Conservation (phyloP, 768 basidiomycete genomes). For the Lentinula boryana region DNA sequence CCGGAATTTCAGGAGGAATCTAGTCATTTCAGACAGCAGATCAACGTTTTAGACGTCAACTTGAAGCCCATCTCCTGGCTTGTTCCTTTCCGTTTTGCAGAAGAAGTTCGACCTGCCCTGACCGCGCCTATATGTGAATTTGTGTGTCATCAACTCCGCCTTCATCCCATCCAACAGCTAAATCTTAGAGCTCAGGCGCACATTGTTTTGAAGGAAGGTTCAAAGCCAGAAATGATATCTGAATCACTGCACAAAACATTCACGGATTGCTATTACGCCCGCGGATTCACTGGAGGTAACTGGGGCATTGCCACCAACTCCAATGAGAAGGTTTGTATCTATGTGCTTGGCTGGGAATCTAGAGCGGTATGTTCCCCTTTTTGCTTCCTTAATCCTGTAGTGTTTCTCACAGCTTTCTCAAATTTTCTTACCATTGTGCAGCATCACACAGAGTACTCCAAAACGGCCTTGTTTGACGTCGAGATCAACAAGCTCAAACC, state of each 20-base stretch:
- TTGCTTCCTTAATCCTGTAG: background rate
- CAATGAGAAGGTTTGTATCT: constrained; percentile 13
- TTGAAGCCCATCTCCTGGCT: constrained; percentile 7
- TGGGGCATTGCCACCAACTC: constrained; percentile 15
- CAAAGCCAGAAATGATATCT: constrained; percentile 3
- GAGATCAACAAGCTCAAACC: constrained; percentile 17
- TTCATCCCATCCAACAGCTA: background rate
- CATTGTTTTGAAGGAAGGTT: constrained; percentile 11
- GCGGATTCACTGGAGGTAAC: constrained; percentile 15
- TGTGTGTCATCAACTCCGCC: constrained; percentile 4
- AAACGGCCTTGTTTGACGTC: constrained; percentile 13
- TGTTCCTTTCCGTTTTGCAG: constrained; percentile 13
- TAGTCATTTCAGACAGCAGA: constrained; percentile 11
- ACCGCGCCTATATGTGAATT: constrained; percentile 17
- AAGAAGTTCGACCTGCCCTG: constrained; percentile 12
- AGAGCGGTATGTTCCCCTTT: constrained; percentile 10
- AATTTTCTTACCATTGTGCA: background rate
- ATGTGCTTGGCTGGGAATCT: constrained; percentile 17
- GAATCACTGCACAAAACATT: constrained; percentile 17
- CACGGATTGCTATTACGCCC: constrained; percentile 16
- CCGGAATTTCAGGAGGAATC: constrained; percentile 1
- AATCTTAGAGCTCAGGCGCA: background rate
- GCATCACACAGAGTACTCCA: constrained; percentile 10
- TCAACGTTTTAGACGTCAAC: constrained; percentile 14
- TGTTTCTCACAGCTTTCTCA: background rate